Conservation (phyloP, 129 eudicot species). For the Helianthus tuberosus region DNA sequence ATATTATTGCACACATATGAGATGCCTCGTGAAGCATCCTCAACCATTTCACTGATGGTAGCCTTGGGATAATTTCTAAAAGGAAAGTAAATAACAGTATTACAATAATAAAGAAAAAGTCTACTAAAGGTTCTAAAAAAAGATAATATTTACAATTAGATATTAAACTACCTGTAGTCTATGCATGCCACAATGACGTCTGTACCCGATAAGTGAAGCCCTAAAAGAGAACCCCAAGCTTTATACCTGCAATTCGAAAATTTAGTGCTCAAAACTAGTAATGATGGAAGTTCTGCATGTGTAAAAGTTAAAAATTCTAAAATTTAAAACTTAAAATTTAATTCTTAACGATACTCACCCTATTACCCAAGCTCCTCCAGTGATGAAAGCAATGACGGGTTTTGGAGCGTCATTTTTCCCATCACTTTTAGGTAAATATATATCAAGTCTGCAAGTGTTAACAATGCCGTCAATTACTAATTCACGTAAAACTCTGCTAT, state of each 20-base stretch:
- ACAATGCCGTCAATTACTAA: conserved; percentile 13
- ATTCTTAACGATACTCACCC: conserved; percentile 53
- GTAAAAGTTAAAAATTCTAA: not conserved
- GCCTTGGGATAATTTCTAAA: conserved; percentile 82
- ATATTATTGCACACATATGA: conserved; percentile 86
- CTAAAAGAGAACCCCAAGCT: conserved; percentile 98
- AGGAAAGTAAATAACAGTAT: not conserved
- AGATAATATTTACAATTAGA: not conserved
- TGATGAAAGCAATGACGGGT: conserved; percentile 92
- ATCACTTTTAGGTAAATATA: conserved; percentile 69
- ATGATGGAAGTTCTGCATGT: not conserved
- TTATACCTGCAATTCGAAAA: conserved; percentile 63
- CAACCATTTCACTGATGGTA: conserved; percentile 88
- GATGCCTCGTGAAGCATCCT: conserved; percentile 97
- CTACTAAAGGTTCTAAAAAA: not conserved
- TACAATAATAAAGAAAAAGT: conserved; percentile 8
- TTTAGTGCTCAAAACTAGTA: not conserved
- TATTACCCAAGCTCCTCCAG: conserved; percentile 99
- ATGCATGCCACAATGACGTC: conserved; percentile 92
- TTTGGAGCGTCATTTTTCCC: conserved; percentile 50
- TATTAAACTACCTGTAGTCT: conserved; percentile 73
- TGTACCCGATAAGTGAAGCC: conserved; percentile 81
- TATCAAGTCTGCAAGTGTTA: conserved; percentile 73
- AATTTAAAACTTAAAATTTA: not conserved
- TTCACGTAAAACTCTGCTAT: not conserved